phyloP scores from a whole-genome alignment of 1,284 basidiomycete species.

The Tilletia horrida region DNA sequence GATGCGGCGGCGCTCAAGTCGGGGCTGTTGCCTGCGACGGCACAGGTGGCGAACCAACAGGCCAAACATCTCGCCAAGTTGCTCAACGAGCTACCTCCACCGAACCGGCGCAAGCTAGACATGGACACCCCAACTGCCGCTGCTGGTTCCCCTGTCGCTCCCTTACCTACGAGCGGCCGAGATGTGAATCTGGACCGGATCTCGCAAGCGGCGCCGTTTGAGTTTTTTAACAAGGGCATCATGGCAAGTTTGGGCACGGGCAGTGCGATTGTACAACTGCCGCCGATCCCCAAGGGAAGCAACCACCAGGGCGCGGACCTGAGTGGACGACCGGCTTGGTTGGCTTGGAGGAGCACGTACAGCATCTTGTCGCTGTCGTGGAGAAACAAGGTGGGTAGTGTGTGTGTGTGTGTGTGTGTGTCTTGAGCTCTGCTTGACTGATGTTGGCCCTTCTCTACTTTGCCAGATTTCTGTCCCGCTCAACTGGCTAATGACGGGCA shows the following conservation, averaged over 20 bases:
- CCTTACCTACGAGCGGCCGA: neutral
- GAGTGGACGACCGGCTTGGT: constrained; percentile 64
- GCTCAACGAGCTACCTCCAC: constrained; percentile 31
- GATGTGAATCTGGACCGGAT: neutral
- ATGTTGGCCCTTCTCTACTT: neutral
- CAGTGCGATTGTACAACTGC: constrained; percentile 55
- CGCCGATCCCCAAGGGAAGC: neutral
- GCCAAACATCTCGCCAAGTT: constrained; percentile 40
- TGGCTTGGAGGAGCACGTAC: constrained; percentile 75
- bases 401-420: neutral
- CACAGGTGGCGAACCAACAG: constrained; percentile 55
- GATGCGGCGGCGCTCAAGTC: constrained; percentile 67
- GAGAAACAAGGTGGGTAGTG: constrained; percentile 63
- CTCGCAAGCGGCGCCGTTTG: constrained; percentile 60
- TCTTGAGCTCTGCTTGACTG: neutral
- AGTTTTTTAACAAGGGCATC: constrained; percentile 70
- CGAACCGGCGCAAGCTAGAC: neutral
- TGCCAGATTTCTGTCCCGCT: constrained; percentile 26
- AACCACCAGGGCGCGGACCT: constrained; percentile 48
- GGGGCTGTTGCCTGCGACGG: constrained; percentile 51
- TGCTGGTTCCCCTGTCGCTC: no score
- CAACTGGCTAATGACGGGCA: constrained; percentile 58
- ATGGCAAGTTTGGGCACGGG: constrained; percentile 77
- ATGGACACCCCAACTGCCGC: no score
- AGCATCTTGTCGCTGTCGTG: constrained; percentile 72